These are phyloP conservation scores for Borealophlyctis nickersoniae DNA, from an alignment of 192 early-diverging fungal species.

Conservation along the genomic window DNA sequence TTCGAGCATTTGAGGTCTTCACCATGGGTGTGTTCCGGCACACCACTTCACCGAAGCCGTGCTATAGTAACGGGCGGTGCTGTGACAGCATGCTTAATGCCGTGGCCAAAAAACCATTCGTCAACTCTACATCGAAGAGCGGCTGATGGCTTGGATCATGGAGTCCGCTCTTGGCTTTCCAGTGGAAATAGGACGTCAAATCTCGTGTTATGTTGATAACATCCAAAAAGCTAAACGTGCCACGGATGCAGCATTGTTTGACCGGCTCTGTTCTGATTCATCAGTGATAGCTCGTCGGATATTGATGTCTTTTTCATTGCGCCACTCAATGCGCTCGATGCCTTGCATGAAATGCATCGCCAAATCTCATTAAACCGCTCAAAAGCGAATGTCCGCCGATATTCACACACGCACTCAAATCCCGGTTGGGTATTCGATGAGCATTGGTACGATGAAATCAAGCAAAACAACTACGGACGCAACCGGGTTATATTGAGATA, in stretches of 20 bases:
- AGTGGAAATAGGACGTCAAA: conserved; percentile 14
- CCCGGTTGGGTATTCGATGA: no score
- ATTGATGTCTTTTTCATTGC: conserved; percentile 27
- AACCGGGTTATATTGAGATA: no score
- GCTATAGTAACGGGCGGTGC: conserved; percentile 29
- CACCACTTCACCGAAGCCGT: conserved; percentile 10
- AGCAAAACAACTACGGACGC: no score
- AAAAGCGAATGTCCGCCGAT: no score
- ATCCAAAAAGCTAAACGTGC: not conserved
- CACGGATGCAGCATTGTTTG: conserved; percentile 15
- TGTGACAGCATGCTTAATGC: conserved; percentile 24
- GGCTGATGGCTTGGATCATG: conserved; percentile 2
- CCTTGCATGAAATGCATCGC: no score
- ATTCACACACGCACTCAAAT: no score
- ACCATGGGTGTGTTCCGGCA: conserved; percentile 25
- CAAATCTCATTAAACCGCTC: no score
- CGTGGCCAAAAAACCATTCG: conserved; percentile 22
- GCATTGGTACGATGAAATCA: no score
- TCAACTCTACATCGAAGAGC: conserved; percentile 12
- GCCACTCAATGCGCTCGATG: no score
- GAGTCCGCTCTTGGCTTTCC: conserved; percentile 3
- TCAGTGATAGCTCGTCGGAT: conserved; percentile 11
- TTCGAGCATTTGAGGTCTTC: conserved; percentile 23
- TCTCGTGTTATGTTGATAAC: conserved; percentile 9
- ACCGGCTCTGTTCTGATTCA: conserved; percentile 6